Evolutionary conservation across 768 basidiomycete species (phyloP).

Genomic region (Trametes cingulata): DNA sequence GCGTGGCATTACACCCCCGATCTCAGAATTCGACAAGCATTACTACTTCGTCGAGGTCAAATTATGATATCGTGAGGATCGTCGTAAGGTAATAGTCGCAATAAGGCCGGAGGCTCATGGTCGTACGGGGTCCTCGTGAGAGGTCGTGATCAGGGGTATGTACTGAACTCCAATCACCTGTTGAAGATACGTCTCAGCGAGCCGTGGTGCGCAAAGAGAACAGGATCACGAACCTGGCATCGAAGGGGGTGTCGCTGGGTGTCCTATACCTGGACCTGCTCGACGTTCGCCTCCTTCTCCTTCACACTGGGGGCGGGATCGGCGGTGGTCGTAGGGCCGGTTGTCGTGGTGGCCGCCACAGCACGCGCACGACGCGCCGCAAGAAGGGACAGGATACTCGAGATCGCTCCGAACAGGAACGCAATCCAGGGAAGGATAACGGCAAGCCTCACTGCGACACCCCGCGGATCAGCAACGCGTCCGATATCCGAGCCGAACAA

Average conservation of each 20-base stretch:
- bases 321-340: background rate
- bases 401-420: slow-evolving; percentile 40
- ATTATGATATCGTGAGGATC: too few species aligned
- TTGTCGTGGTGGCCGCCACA: background rate
- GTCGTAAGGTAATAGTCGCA: too few species aligned
- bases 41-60: too few species aligned
- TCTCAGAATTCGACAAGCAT: too few species aligned
- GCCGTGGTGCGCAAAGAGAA: too few species aligned
- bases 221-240: too few species aligned
- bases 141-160: too few species aligned
- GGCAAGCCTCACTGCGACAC: slow-evolving; percentile 44
- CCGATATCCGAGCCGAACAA: background rate
- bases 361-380: slow-evolving; percentile 28
- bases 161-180: too few species aligned
- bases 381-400: slow-evolving; percentile 38
- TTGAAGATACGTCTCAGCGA: too few species aligned
- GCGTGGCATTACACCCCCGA: too few species aligned
- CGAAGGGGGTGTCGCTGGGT: background rate
- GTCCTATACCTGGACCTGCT: background rate
- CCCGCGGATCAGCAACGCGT: background rate
- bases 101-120: too few species aligned
- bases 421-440: slow-evolving; percentile 58
- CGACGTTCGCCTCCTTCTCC: slow-evolving; percentile 8
- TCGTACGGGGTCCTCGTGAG: too few species aligned
- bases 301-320: slow-evolving; percentile 4